Evolutionary conservation across 2,329 filamentous ascomycete species (phyloP).

Genomic region (Aureobasidium musti): DNA sequence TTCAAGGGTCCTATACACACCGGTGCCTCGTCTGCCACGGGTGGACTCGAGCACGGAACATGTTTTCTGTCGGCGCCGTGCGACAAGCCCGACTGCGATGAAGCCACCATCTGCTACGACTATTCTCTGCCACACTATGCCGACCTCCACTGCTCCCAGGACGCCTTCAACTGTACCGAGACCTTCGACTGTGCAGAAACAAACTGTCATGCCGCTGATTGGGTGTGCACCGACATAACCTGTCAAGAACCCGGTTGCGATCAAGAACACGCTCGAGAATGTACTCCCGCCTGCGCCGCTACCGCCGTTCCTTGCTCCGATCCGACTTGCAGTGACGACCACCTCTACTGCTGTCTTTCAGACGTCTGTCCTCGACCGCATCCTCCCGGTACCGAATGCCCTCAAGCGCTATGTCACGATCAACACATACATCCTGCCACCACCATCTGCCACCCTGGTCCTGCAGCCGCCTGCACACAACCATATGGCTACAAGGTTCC

Average conservation of each 20-base stretch:
- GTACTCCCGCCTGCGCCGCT: slow-evolving; percentile 27
- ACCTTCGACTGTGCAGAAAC: slow-evolving; percentile 22
- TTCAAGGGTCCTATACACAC: no score
- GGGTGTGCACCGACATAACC: slow-evolving; percentile 6
- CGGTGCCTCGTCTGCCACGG: background rate
- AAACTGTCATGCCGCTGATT: slow-evolving; percentile 16
- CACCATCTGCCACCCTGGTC: background rate
- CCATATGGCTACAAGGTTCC: slow-evolving; percentile 12
- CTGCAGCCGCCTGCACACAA: slow-evolving; percentile 6
- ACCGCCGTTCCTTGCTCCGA: slow-evolving; percentile 14
- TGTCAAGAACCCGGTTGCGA: slow-evolving; percentile 23
- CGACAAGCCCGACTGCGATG: slow-evolving; percentile 43
- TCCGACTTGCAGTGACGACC: slow-evolving; percentile 12
- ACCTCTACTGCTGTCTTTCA: slow-evolving; percentile 28
- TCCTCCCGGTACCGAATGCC: background rate
- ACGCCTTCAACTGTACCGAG: slow-evolving; percentile 10
- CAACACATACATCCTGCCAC: background rate
- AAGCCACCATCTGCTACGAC: slow-evolving; percentile 31
- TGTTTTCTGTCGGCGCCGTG: slow-evolving; percentile 34
- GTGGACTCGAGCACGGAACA: background rate
- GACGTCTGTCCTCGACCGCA: slow-evolving; percentile 27
- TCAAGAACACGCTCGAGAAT: slow-evolving; percentile 25
- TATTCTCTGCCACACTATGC: slow-evolving; percentile 18
- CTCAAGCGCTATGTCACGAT: slow-evolving; percentile 7
- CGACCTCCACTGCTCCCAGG: slow-evolving; percentile 10